Evolutionary conservation across 208 protist species (phyloP), one percentile per base, ranked within the genome.

Genomic region (Acanthamoeba castellanii): DNA sequence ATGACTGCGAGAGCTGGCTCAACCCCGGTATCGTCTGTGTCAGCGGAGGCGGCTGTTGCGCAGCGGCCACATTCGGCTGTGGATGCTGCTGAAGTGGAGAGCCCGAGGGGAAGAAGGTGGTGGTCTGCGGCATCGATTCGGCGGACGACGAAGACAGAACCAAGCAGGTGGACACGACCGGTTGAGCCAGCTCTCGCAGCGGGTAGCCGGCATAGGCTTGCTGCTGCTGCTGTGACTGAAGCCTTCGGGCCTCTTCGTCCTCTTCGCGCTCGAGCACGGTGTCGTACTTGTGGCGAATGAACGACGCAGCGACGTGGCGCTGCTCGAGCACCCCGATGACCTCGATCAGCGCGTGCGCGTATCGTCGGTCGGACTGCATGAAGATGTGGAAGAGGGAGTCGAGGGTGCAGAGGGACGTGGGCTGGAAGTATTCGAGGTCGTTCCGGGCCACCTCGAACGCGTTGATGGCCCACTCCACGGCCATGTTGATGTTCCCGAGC

Each of bases 371-470:
- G 2, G 74, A 45, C 37, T 82, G 74, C 45, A 82, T 45, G 74
- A 82, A 82, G 37, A 82, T 27, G 25, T 52, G 74, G 37, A 82
- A 82, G 34, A 82, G 74, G 14, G 74, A 82, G 74, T 82, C 74
- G 74, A 82, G 74, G 37, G 74, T 82, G 74, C 74, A 82, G 37
- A 82, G 74, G 20, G 74, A 82, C 32, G 74, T 82, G 42, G 74
- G 74, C 45, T 82, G 74, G 74, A 52, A 82, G 42, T n/a, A 82
- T 25, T 82, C 74, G 34, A 82, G 74, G 45, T 82, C 74, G 74
- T 45, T 82, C 2, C 52, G 50, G 22, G 74, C 74, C 74, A 82
- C 74, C 42, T 82, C 74, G 74, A 82, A 82, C 22, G 74, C 74
- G 74, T 82, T 82, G 74, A 82, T 82, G 37, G 74, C 74, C 74